These are phyloP conservation scores for Drechslerella dactyloides DNA, from an alignment of 2,329 filamentous ascomycete species.

Conservation along the genomic window DNA sequence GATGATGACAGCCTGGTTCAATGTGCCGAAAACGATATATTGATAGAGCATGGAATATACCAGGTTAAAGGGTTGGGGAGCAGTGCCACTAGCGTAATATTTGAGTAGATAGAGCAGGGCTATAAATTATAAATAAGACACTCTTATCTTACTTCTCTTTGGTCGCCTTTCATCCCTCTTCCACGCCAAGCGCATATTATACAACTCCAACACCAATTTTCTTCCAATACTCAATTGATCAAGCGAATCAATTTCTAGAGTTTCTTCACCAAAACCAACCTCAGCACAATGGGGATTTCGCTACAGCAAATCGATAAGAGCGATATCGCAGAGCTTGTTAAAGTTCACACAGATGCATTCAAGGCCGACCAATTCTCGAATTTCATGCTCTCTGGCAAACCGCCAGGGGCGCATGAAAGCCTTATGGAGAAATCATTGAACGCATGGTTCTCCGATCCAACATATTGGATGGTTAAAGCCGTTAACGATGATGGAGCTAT, in stretches of 20 bases:
- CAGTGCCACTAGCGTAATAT: background rate
- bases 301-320: conserved; percentile 13
- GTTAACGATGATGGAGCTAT: conserved; percentile 16
- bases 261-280: background rate
- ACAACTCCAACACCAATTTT: background rate
- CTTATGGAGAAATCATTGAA: conserved; percentile 20
- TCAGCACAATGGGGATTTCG: conserved; percentile 21
- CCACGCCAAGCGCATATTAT: background rate
- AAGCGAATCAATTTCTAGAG: background rate
- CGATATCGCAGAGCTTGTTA: conserved; percentile 20
- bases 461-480: conserved; percentile 12
- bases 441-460: conserved; percentile 25
- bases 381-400: conserved; percentile 24
- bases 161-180: background rate
- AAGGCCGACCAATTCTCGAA: conserved; percentile 29
- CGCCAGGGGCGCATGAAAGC: conserved; percentile 14
- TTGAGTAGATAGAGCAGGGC: background rate
- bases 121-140: background rate
- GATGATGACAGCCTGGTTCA: background rate
- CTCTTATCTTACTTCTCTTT: background rate
- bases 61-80: background rate
- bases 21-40: background rate
- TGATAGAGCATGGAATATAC: background rate
- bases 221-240: background rate
- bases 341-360: conserved; percentile 19